Evolutionary conservation across 2,329 filamentous ascomycete species (phyloP).

Genomic region (Colletotrichum scovillei): DNA sequence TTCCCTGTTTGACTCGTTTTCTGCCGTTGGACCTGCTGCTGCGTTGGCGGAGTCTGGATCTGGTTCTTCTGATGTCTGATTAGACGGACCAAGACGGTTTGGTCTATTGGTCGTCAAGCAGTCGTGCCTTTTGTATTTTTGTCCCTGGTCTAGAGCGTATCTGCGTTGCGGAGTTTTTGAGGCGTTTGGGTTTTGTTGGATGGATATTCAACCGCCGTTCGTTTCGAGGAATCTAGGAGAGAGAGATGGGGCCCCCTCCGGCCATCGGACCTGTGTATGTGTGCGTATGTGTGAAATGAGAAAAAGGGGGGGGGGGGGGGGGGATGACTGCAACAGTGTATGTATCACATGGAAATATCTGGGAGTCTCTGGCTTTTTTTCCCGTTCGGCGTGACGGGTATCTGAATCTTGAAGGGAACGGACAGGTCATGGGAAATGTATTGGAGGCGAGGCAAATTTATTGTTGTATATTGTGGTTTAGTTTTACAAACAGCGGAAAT

Average conservation of each 20-base stretch:
- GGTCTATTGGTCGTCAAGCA: too few species aligned
- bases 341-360: background rate
- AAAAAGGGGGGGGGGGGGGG: too few species aligned
- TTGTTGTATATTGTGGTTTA: background rate
- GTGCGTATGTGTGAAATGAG: background rate
- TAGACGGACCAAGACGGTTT: too few species aligned
- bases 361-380: background rate
- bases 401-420: background rate
- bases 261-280: too few species aligned
- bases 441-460: background rate
- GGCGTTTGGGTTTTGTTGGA: too few species aligned
- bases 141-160: too few species aligned
- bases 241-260: too few species aligned
- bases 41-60: background rate
- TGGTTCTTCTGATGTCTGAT: too few species aligned
- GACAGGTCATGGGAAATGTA: background rate
- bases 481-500: background rate
- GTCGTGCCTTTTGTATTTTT: too few species aligned
- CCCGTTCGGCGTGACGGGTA: background rate
- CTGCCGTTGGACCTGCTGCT: background rate
- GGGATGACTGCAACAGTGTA: background rate
- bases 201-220: background rate
- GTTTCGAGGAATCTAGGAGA: background rate
- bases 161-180: too few species aligned
- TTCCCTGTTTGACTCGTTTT: background rate